Evolutionary conservation across 495 filamentous ascomycete species (phyloP).

Genomic region (Rostrohypoxylon terebratum): DNA sequence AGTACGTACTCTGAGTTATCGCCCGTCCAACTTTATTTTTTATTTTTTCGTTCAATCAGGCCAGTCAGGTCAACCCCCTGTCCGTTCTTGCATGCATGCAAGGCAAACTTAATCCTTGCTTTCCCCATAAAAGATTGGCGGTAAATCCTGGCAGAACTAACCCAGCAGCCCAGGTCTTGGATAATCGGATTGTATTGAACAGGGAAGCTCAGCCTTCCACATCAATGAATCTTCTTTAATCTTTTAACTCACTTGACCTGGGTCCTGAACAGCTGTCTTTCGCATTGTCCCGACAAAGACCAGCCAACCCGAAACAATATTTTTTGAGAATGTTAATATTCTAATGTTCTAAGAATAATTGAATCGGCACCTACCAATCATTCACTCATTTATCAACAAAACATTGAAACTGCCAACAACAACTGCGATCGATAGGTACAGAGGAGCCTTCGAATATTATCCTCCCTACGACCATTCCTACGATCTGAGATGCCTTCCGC

Average conservation of each 20-base stretch:
- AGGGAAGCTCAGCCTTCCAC: conserved; percentile 24
- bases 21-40: not conserved
- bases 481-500: conserved; percentile 55
- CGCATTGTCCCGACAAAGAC: conserved; percentile 13
- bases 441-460: not conserved
- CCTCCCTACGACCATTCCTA: not conserved
- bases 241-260: not conserved
- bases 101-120: conserved; percentile 24
- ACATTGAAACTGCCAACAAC: conserved; percentile 1
- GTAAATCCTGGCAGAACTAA: conserved; percentile 21
- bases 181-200: too few relatives aligned
- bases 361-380: not conserved
- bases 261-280: not conserved
- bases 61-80: not conserved
- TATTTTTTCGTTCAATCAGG: not conserved
- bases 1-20: not conserved
- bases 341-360: too few relatives aligned
- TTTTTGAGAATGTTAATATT: not conserved
- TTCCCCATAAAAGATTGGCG: conserved; percentile 1
- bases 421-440: conserved; percentile 1
- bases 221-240: conserved; percentile 5
- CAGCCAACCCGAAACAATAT: not conserved
- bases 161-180: not conserved
- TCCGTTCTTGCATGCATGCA: conserved; percentile 19
- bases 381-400: conserved; percentile 8